Percentiles rank a stretch among this genome's conserved stretches.
Conservation (phyloP, 345 rosid genomes). For the Arabidopsis suecica region DNA sequence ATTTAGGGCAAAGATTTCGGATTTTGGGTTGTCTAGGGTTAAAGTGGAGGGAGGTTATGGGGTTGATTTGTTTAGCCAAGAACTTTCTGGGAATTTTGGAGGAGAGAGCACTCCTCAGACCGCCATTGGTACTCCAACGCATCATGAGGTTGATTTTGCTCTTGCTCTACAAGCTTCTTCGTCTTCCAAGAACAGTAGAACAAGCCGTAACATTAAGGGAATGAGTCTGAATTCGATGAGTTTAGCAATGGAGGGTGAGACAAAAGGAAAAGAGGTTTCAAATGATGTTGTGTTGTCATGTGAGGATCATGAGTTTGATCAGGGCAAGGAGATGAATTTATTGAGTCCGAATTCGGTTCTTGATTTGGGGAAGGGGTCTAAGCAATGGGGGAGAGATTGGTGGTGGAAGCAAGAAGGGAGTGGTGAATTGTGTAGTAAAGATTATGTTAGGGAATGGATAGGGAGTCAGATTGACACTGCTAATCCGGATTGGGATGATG, state of each 20-base stretch:
- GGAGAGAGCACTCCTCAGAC: conserved; percentile 55
- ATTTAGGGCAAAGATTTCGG: conserved; percentile 82
- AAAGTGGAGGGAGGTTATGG: conserved; percentile 84
- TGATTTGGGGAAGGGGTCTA: conserved; percentile 52
- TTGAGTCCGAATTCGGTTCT: conserved; percentile 48
- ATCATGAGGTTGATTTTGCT: conserved; percentile 84
- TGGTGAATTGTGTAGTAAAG: conserved; percentile 90
- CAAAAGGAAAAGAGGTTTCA: conserved; percentile 81
- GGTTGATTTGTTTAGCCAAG: conserved; percentile 84
- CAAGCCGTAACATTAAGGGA: conserved; percentile 58
- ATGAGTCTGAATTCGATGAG: conserved; percentile 60
- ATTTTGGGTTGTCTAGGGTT: conserved; percentile 90
- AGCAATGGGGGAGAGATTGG: conserved; percentile 99
- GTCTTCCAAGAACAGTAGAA: conserved; percentile 75
- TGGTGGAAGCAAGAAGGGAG: conserved; percentile 99
- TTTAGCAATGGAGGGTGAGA: conserved; percentile 57
- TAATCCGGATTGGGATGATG: conserved; percentile 89
- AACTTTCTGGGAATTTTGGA: conserved; percentile 72
- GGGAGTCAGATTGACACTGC: conserved; percentile 85
- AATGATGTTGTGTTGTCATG: conserved; percentile 22
- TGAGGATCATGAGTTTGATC: conserved; percentile 55
- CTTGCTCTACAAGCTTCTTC: conserved; percentile 95
- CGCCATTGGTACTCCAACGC: conserved; percentile 57
- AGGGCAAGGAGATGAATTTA: conserved; percentile 62
- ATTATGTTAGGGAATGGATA: conserved; percentile 97